Evolutionary conservation across 2,329 filamentous ascomycete genomes (phyloP), one percentile per base, ranked within the genome.

Genomic region (Talaromyces sp.): DNA sequence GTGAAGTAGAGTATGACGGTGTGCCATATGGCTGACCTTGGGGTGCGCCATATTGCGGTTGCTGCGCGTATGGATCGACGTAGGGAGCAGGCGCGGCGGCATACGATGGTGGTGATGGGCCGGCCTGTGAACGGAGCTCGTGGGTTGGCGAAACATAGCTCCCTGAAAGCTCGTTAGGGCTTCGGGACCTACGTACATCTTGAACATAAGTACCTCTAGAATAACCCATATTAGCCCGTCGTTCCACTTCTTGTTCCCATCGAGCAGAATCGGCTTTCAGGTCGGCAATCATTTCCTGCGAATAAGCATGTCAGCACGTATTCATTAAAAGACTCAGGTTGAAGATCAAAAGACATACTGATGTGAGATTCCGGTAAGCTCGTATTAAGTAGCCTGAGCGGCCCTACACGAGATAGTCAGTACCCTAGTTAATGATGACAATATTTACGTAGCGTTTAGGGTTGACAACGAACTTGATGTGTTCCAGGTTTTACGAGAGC

Each of bases 371-470:
- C 68, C 90, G 86, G 78, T 93, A 93, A 68, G 89, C 90, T 58
- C 88, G 91, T 76, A 93, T 91, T 78, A 87, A 91, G 80, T 90
- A 93, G 70, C 90, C 90, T 73, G 87, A 84, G 68, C 87, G 87
- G 69, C 85, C 81, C 79, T 90, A 47, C 15, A 58, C n/a, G 45
- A 58, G 10, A 31, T 37, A 22, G 52, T 65, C 43, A 67, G 62
- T 59, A 43, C 15, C 37, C 35, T 41, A 43, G 27, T 22, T 13
- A 45, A 41, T 8, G 37, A 45, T 41, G 43, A 37, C 22, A 47
- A 41, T 45, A 22, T 62, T 58, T 67, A 67, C 67, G 63, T 64
- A 67, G 59, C 67, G 63, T 65, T 61, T 64, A 64, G 62, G 66
- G 69, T 60, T 70, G 72, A 69, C 70, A 71, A 76, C 83, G 71